A percentile compares a stretch with the other conserved stretches of the same genome.
Evolutionary conservation across 176 grass and related monocot species (phyloP).

Genomic region (Areca catechu): DNA sequence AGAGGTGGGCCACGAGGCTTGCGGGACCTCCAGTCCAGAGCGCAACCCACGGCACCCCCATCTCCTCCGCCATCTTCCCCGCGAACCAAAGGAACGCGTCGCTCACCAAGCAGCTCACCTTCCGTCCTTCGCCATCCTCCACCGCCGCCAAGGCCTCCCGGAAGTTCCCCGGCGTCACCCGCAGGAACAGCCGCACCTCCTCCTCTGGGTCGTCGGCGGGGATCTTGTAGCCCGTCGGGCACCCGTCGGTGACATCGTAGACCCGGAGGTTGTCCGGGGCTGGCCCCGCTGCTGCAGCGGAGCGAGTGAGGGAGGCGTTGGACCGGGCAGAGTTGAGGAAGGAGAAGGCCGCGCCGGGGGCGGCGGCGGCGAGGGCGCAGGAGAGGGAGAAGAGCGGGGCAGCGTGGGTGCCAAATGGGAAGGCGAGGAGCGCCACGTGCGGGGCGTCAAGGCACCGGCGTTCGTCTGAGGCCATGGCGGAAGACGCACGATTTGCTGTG

Average conservation of each 20-base stretch:
- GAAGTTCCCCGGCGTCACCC: slow-evolving; percentile 20
- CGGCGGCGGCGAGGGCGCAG: slow-evolving; percentile 28
- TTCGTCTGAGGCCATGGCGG: background rate
- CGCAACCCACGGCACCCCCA: slow-evolving; percentile 26
- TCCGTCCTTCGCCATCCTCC: slow-evolving; percentile 1
- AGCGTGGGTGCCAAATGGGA: slow-evolving; percentile 64
- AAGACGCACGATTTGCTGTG: too few relatives aligned
- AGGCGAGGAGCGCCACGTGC: slow-evolving; percentile 49
- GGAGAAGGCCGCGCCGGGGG: slow-evolving; percentile 9
- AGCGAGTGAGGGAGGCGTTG: slow-evolving; percentile 3
- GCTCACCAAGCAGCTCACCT: slow-evolving; percentile 43
- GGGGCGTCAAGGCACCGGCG: background rate
- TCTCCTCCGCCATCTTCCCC: slow-evolving; percentile 24
- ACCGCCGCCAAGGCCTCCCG: slow-evolving; percentile 22
- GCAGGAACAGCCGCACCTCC: slow-evolving; percentile 36
- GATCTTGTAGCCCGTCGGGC: background rate
- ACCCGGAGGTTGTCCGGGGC: slow-evolving; percentile 30
- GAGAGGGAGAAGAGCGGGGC: slow-evolving; percentile 36
- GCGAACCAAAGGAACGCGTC: slow-evolving; percentile 62
- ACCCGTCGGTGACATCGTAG: slow-evolving; percentile 23
- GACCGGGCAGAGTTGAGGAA: slow-evolving; percentile 33
- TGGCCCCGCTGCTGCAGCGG: background rate
- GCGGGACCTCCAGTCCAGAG: slow-evolving; percentile 38
- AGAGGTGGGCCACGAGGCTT: slow-evolving; percentile 36
- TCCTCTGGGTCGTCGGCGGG: background rate